A percentile compares a stretch with the other conserved stretches of the same genome.
These are phyloP conservation scores for Sugiyamaella novakii DNA, from an alignment of 1,139 yeast species.

Conservation along the genomic window DNA sequence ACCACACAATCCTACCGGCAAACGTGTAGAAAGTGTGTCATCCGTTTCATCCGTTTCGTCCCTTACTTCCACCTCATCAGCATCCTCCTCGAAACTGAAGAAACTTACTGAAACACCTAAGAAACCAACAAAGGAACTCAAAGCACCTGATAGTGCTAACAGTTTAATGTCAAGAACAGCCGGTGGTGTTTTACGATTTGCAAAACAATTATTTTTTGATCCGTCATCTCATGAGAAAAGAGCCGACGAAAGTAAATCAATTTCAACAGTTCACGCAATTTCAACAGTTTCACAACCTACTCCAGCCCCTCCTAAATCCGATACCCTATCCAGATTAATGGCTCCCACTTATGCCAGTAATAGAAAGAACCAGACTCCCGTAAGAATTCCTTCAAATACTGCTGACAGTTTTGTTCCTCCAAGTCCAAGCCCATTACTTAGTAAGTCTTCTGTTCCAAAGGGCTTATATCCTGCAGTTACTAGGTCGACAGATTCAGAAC, in stretches of 20 bases:
- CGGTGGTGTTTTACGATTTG: slow-evolving; percentile 32
- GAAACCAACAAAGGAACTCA: not conserved
- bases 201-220: slow-evolving; percentile 34
- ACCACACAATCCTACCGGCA: not conserved
- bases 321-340: slow-evolving; percentile 38
- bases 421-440: slow-evolving; percentile 1
- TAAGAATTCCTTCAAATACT: slow-evolving; percentile 9
- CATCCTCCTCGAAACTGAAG: not conserved
- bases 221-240: slow-evolving; percentile 1
- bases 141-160: slow-evolving; percentile 17
- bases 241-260: not conserved
- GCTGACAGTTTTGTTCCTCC: not conserved
- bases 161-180: slow-evolving; percentile 17
- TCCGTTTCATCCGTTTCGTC: not conserved
- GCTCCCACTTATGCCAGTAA: slow-evolving; percentile 45
- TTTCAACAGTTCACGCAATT: not conserved
- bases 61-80: not conserved
- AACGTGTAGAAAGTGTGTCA: not conserved
- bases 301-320: slow-evolving; percentile 10
- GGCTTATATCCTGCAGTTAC: not conserved
- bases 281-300: not conserved
- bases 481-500: not conserved
- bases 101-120: slow-evolving; percentile 7
- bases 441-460: not conserved
- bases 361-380: slow-evolving; percentile 21